phyloP scores from a whole-genome alignment of 2,329 filamentous ascomycete genomes.

The Ceratocystis papillata region DNA sequence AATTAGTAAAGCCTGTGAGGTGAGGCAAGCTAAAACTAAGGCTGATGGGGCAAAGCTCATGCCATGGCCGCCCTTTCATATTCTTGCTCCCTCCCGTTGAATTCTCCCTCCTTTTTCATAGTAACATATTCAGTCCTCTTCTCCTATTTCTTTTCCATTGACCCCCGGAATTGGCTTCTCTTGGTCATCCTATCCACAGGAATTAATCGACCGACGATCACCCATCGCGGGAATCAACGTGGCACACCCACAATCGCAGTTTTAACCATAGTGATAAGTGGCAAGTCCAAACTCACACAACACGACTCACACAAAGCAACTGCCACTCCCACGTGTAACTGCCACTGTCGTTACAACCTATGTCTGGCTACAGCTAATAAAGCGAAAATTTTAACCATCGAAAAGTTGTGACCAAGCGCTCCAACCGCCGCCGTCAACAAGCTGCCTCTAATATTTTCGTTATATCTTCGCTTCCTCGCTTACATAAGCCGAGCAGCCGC shows the following conservation, averaged over 20 bases:
- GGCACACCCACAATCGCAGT: not conserved
- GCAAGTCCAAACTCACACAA: too few species aligned
- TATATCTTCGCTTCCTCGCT: not conserved
- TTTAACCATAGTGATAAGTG: too few species aligned
- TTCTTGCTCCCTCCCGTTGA: not conserved
- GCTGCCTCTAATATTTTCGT: not conserved
- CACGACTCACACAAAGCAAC: slow-evolving; percentile 3
- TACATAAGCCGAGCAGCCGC: not conserved
- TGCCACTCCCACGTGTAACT: not conserved
- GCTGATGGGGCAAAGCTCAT: slow-evolving; percentile 4
- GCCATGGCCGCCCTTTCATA: not conserved
- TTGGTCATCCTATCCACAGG: not conserved
- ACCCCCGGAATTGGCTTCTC: not conserved
- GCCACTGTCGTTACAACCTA: not conserved
- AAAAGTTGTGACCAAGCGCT: not conserved
- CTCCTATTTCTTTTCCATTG: not conserved
- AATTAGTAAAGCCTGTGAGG: not conserved
- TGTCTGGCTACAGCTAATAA: not conserved
- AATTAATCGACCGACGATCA: not conserved
- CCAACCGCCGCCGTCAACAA: not conserved
- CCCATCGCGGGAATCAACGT: slow-evolving; percentile 1
- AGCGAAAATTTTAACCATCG: not conserved
- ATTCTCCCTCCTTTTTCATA: not conserved
- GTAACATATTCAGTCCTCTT: not conserved
- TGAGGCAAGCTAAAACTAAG: slow-evolving; percentile 6